A percentile compares a stretch with the other conserved stretches of the same genome.
phyloP scores from a whole-genome alignment of 192 early-diverging fungal species.

The Podochytrium sp. region DNA sequence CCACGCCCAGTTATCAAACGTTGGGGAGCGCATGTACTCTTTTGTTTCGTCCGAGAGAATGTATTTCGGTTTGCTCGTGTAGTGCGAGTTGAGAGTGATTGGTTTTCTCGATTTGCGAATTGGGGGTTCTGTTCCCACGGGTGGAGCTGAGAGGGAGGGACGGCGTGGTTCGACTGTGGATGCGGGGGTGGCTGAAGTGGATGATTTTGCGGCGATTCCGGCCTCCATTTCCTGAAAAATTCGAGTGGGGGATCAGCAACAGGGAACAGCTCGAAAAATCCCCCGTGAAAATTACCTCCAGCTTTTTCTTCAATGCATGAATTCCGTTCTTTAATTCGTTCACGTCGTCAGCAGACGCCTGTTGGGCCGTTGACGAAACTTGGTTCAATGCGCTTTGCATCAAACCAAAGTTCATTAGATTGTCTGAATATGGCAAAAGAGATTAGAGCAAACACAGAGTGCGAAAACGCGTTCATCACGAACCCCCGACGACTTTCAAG shows the following conservation, averaged over 20 bases:
- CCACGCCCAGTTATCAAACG: constrained; percentile 53
- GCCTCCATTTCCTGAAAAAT: constrained; percentile 6
- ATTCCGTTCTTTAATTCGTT: constrained; percentile 8
- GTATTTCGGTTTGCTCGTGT: constrained; percentile 20
- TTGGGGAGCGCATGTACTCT: constrained; percentile 41
- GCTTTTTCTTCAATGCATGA: constrained; percentile 4
- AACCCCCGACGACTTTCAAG: constrained; percentile 25
- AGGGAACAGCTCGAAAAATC: no score
- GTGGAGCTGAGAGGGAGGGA: neutral
- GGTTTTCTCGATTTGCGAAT: constrained; percentile 8
- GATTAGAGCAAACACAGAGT: neutral
- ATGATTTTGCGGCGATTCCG: constrained; percentile 8
- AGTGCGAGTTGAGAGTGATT: constrained; percentile 15
- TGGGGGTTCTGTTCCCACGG: neutral
- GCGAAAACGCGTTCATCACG: no score
- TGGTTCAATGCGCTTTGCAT: constrained; percentile 23
- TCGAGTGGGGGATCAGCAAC: no score
- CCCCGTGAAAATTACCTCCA: constrained; percentile 3
- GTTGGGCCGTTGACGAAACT: neutral
- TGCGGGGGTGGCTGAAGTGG: constrained; percentile 4
- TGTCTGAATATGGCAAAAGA: neutral
- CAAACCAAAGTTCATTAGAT: neutral
- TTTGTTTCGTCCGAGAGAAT: constrained; percentile 33
- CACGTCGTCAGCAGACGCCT: constrained; percentile 7
- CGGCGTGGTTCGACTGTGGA: neutral